These are phyloP conservation scores for Pseudophaeomoniella oleicola DNA, from an alignment of 2,329 filamentous ascomycete genomes.

Conservation along the genomic window DNA sequence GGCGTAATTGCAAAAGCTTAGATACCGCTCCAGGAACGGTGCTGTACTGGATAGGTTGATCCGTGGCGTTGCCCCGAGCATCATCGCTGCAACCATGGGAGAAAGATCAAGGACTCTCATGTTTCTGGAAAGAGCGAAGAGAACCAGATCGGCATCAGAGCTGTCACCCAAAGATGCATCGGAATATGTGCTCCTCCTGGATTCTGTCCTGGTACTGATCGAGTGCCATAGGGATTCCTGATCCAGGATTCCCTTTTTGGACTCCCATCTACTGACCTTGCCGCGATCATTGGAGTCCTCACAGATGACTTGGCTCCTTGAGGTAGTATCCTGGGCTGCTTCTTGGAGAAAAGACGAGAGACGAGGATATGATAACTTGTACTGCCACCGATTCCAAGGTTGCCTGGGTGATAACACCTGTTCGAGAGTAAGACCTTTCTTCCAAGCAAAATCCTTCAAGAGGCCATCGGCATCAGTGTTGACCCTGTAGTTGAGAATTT, in stretches of 20 bases:
- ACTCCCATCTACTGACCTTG: neutral
- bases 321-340: neutral
- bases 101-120: neutral
- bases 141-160: neutral
- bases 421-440: neutral
- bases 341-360: neutral
- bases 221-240: neutral
- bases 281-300: neutral
- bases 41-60: neutral
- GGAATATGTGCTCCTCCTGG: neutral
- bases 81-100: neutral
- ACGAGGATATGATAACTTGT: neutral
- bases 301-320: neutral
- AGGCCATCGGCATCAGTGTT: neutral
- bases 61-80: neutral
- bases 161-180: neutral
- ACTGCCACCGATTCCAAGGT: neutral
- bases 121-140: neutral
- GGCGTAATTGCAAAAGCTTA: conserved; percentile 1
- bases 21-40: conserved; percentile 1
- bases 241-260: neutral
- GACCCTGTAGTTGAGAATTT: neutral
- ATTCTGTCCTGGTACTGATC: neutral
- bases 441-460: neutral
- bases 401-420: neutral